phyloP scores from a whole-genome alignment of 1,284 basidiomycete species.

The Trichosporon coremiiforme region DNA sequence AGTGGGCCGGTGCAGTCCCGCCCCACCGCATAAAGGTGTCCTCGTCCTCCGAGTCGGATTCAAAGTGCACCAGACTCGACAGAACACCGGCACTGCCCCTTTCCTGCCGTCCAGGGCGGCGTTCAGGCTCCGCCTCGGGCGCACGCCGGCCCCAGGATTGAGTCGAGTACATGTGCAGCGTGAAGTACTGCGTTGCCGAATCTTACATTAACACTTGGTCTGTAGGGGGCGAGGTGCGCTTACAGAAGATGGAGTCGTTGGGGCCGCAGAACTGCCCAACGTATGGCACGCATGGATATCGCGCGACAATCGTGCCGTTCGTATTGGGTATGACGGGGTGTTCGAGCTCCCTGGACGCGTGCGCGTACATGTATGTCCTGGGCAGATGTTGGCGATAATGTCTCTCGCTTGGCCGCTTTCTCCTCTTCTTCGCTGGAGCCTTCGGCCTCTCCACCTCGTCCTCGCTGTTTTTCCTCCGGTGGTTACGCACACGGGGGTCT shows the following conservation, averaged over 20 bases:
- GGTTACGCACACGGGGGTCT: background rate
- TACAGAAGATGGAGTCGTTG: slow-evolving; percentile 47
- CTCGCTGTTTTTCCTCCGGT: background rate
- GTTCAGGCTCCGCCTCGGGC: slow-evolving; percentile 2
- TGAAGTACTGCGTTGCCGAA: slow-evolving; percentile 69
- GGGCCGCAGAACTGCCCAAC: slow-evolving; percentile 81
- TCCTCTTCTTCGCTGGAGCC: background rate
- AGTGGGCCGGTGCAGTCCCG: background rate
- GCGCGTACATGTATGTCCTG: background rate
- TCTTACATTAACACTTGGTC: too few relatives aligned
- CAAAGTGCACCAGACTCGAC: slow-evolving; percentile 19
- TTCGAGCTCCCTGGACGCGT: slow-evolving; percentile 10
- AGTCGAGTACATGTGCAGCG: slow-evolving; percentile 83
- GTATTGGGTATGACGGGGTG: slow-evolving; percentile 82
- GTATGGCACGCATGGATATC: slow-evolving; percentile 77
- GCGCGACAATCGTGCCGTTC: slow-evolving; percentile 81
- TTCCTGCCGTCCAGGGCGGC: slow-evolving; percentile 23
- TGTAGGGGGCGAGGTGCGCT: too few relatives aligned
- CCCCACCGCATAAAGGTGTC: slow-evolving; percentile 50
- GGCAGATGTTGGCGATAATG: background rate
- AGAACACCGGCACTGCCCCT: slow-evolving; percentile 4
- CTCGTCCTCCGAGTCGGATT: slow-evolving; percentile 42
- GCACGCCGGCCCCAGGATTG: background rate
- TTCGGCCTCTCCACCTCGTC: too few relatives aligned
- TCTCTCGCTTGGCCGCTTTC: slow-evolving; percentile 20